Evolutionary conservation across 2,329 filamentous ascomycete genomes (phyloP).

Genomic region (Alternaria triticina): DNA sequence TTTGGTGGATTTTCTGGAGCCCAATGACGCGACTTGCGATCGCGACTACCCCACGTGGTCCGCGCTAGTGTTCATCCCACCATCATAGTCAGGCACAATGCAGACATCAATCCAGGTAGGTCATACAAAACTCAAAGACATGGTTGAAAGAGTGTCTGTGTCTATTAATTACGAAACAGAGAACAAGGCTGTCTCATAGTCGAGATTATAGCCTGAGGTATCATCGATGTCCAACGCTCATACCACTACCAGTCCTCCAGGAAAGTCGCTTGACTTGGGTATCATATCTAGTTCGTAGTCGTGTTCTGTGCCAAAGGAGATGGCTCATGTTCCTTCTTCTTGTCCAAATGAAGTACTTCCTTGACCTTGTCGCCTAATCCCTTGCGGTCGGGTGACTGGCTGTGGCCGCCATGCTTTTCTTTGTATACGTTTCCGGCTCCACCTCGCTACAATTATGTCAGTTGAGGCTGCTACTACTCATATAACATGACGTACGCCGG

Average conservation of each 20-base stretch:
- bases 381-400: constrained; percentile 44
- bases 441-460: constrained; percentile 45
- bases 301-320: constrained; percentile 37
- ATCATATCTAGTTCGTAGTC: constrained; percentile 28
- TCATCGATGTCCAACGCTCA: constrained; percentile 14
- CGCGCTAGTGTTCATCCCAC: constrained; percentile 15
- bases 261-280: constrained; percentile 17
- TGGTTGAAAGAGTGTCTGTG: constrained; percentile 9
- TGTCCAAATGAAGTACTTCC: constrained; percentile 47
- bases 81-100: constrained; percentile 16
- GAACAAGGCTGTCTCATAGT: constrained; percentile 10
- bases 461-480: background rate
- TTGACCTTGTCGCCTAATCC: constrained; percentile 55
- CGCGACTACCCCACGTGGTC: constrained; percentile 20
- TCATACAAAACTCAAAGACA: background rate
- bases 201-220: constrained; percentile 15
- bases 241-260: constrained; percentile 13
- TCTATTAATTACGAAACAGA: constrained; percentile 1
- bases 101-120: background rate
- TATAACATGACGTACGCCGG: constrained; percentile 46
- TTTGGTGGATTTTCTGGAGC: constrained; percentile 12
- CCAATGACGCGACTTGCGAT: constrained; percentile 27
- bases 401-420: constrained; percentile 57
- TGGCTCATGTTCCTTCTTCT: constrained; percentile 43
- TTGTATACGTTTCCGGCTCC: constrained; percentile 56